A percentile compares a stretch with the other conserved stretches of the same genome.
Evolutionary conservation across 805 yeast genomes (phyloP).

Genomic region (Aciculoconidium aculeatum): DNA sequence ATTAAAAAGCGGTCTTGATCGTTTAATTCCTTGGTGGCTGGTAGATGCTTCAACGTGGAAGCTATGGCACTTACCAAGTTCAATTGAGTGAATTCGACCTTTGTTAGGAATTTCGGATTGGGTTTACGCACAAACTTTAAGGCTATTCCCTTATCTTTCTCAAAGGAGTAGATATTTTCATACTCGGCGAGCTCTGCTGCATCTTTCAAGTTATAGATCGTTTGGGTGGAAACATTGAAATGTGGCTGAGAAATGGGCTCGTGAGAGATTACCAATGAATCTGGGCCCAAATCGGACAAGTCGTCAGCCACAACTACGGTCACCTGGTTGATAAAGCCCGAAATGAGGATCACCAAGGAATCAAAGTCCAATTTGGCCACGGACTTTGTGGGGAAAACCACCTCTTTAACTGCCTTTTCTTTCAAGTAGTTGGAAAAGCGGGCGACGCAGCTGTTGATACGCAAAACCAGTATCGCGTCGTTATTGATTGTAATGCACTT

Average conservation of each 20-base stretch:
- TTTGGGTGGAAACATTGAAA: constrained; percentile 2
- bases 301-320: constrained; percentile 25
- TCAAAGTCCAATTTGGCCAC: constrained; percentile 19
- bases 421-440: constrained; percentile 15
- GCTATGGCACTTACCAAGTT: constrained; percentile 51
- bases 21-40: constrained; percentile 30
- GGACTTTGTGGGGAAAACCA: constrained; percentile 22
- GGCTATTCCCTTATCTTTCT: constrained; percentile 34
- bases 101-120: constrained; percentile 11
- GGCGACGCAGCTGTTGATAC: constrained; percentile 25
- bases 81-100: constrained; percentile 40
- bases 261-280: not conserved
- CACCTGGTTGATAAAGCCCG: constrained; percentile 40
- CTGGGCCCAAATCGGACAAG: not conserved
- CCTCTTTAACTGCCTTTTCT: constrained; percentile 9
- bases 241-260: not conserved
- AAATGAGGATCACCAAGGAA: constrained; percentile 35
- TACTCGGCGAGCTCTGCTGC: constrained; percentile 10
- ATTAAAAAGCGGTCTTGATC: constrained; percentile 19
- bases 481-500: constrained; percentile 19
- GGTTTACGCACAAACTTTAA: constrained; percentile 17
- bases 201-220: constrained; percentile 2
- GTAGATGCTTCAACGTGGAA: constrained; percentile 43
- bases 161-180: constrained; percentile 24
- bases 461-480: constrained; percentile 12